Base-by-base conservation (phyloP, 2,329 filamentous ascomycete species). In the Drechslerella coelobrocha region DNA sequence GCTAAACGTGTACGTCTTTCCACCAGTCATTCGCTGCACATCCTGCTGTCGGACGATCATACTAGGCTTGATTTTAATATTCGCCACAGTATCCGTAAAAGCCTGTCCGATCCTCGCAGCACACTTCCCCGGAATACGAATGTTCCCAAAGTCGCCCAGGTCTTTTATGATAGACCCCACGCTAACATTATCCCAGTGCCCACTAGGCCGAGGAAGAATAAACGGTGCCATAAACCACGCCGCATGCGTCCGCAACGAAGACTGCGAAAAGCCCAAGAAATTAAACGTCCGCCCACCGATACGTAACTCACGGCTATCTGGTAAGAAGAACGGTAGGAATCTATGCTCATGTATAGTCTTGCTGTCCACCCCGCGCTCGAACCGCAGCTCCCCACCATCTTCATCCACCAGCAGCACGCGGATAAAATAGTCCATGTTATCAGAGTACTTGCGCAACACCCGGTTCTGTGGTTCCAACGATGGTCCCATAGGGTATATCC, bases 181-280 rank as follows among this genome's bases (percentile, higher is more conserved):
- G 34, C 19, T 5, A 14, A 26, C 14, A 14, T 29, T 4, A 17
- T 6, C 9, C n/a, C 29, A 31, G 29, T 6, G 6, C 6, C 29
- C 29, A 12, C 31, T 2, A 78, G 43, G 1, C 68, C 73, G 56
- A n/a, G n/a, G n/a, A n/a, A n/a, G n/a, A n/a, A 74, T 21, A 60
- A 85, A 84, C 0, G 82, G 80, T 1, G 83, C 80, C 80, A 84
- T 83, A 77, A 85, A 86, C 89, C 89, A 92, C 34, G 84, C 86
- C 0, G 87, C 86, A 66, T 91, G 89, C 0, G 86, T 83, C 10
- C 90, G 83, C 2, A 93, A 81, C 0, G 89, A 92, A 0, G 89
- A 93, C 77, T 92, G 88, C 0, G 89, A 92, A 77, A 92, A 93
- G 0, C 90, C 90, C 0, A 93, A 81, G 75, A 92, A 93, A 0